Evolutionary conservation across 2,329 filamentous ascomycete genomes (phyloP).

Genomic region (Dactylonectria estremocensis): DNA sequence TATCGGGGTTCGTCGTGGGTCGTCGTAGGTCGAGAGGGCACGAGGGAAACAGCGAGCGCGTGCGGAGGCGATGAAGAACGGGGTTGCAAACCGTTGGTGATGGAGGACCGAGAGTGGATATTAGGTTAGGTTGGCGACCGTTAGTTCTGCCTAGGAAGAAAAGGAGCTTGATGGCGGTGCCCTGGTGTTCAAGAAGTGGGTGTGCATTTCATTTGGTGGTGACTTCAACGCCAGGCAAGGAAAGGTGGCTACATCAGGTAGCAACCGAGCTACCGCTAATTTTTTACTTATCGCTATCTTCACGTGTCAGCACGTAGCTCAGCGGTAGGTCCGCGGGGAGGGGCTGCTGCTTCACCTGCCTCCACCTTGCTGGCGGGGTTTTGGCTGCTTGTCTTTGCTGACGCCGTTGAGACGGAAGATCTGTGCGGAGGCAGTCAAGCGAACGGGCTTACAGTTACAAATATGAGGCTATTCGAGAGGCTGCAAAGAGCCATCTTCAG

Average conservation of each 20-base stretch:
- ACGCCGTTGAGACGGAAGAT: constrained; percentile 18
- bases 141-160: constrained; percentile 23
- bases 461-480: constrained; percentile 4
- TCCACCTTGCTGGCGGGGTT: constrained; percentile 12
- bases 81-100: constrained; percentile 14
- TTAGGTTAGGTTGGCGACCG: constrained; percentile 20
- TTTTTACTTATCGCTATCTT: constrained; percentile 51
- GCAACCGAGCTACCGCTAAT: constrained; percentile 32
- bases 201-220: constrained; percentile 39
- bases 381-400: constrained; percentile 13
- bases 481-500: neutral
- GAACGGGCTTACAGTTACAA: neutral
- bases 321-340: neutral
- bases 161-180: constrained; percentile 25
- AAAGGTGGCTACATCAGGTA: constrained; percentile 49
- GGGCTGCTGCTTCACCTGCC: neutral
- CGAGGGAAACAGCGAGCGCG: constrained; percentile 1
- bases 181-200: constrained; percentile 4
- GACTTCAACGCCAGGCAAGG: constrained; percentile 45
- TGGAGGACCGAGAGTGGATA: constrained; percentile 15
- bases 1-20: constrained; percentile 23
- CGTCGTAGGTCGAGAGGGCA: constrained; percentile 11
- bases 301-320: constrained; percentile 43
- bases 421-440: constrained; percentile 14
- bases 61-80: constrained; percentile 7